phyloP scores from a whole-genome alignment of 2,329 filamentous ascomycete genomes.

The Boeremia lycopersici region DNA sequence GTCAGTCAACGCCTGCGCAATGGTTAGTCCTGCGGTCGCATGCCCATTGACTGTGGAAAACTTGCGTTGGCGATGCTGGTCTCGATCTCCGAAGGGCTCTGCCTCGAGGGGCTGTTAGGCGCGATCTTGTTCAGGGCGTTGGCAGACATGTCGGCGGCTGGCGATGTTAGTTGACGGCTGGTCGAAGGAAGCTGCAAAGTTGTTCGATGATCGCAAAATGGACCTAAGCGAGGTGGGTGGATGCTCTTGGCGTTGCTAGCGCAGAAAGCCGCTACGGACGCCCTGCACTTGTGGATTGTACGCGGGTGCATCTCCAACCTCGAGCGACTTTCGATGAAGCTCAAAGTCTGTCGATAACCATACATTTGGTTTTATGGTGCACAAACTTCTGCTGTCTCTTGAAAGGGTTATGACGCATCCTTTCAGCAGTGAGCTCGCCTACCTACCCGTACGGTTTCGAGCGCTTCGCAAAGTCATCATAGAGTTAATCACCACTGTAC shows the following conservation, averaged over 20 bases:
- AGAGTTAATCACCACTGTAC: too few species aligned
- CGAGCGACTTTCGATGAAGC: background rate
- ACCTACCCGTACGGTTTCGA: too few species aligned
- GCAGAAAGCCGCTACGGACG: slow-evolving; percentile 13
- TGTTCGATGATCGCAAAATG: slow-evolving; percentile 1
- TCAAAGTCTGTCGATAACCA: too few species aligned
- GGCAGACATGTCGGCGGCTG: slow-evolving; percentile 62
- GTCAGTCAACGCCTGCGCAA: slow-evolving; percentile 77
- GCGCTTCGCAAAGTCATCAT: too few species aligned
- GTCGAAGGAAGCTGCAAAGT: slow-evolving; percentile 21
- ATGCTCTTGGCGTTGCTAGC: slow-evolving; percentile 10
- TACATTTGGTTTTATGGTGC: too few species aligned
- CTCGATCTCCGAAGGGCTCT: slow-evolving; percentile 97
- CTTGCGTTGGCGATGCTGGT: slow-evolving; percentile 90
- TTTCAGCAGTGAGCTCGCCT: too few species aligned
- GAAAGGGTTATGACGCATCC: too few species aligned
- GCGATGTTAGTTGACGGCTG: slow-evolving; percentile 36
- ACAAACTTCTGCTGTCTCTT: too few species aligned
- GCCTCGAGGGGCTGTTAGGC: slow-evolving; percentile 92
- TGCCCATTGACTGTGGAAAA: slow-evolving; percentile 14
- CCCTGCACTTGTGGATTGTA: background rate
- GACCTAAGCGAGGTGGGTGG: slow-evolving; percentile 3
- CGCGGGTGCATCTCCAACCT: background rate
- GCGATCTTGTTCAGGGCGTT: slow-evolving; percentile 94
- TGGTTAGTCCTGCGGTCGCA: slow-evolving; percentile 24